phyloP scores from a whole-genome alignment of 257 asterid species.

The Catharanthus roseus region DNA sequence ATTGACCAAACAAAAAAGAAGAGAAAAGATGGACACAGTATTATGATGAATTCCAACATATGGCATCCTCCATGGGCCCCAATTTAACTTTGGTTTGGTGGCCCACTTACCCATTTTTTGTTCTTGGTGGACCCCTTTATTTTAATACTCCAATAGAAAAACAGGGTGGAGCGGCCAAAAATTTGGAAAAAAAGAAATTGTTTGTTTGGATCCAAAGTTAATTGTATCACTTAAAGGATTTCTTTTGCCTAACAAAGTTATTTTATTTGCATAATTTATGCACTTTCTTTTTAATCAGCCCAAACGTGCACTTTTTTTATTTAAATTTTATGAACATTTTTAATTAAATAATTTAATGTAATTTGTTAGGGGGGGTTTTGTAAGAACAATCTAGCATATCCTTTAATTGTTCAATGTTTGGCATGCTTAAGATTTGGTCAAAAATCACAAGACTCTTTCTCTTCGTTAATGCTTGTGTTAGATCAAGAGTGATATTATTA shows the following conservation, averaged over 20 bases:
- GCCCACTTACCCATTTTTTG: slow-evolving; percentile 30
- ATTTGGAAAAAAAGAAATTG: slow-evolving; percentile 28
- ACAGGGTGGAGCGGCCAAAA: slow-evolving; percentile 22
- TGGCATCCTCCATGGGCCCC: slow-evolving; percentile 35
- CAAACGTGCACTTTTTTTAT: background rate
- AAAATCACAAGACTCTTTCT: background rate
- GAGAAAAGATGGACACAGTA: slow-evolving; percentile 31
- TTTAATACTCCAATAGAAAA: slow-evolving; percentile 29
- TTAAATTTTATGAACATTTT: background rate
- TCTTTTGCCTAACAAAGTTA: background rate
- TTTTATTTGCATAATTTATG: background rate
- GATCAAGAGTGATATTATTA: background rate
- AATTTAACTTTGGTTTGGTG: slow-evolving; percentile 19
- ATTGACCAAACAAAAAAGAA: slow-evolving; percentile 31
- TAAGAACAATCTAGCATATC: background rate
- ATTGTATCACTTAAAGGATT: slow-evolving; percentile 11
- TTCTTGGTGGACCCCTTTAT: slow-evolving; percentile 35
- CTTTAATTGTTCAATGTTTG: too few relatives aligned
- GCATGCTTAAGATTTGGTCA: background rate
- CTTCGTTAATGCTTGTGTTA: too few relatives aligned
- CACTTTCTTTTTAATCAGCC: slow-evolving; percentile 1
- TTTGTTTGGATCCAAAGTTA: slow-evolving; percentile 75
- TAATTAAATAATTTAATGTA: background rate
- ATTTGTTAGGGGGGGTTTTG: too few relatives aligned
- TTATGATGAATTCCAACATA: slow-evolving; percentile 62